These are phyloP conservation scores for Penicillium paradoxum DNA, from an alignment of 495 filamentous ascomycete species.

Conservation along the genomic window DNA sequence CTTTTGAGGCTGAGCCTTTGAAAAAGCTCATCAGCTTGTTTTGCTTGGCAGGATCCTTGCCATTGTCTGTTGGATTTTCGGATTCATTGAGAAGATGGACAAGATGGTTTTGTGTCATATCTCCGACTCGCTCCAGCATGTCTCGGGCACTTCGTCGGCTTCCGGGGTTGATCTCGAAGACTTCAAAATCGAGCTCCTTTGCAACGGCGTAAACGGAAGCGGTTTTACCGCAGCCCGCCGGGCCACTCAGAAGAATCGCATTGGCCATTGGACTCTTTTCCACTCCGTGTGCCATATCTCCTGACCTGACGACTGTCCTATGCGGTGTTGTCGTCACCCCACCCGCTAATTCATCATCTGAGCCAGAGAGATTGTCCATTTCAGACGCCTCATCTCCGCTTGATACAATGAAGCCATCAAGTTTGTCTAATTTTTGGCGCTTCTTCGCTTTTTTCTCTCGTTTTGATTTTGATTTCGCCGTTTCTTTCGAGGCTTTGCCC, in stretches of 20 bases:
- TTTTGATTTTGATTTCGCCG: constrained; percentile 40
- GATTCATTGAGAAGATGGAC: constrained; percentile 52
- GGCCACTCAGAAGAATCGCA: constrained; percentile 81
- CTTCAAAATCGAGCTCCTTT: constrained; percentile 87
- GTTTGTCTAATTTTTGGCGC: constrained; percentile 59
- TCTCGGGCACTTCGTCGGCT: constrained; percentile 83
- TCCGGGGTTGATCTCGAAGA: constrained; percentile 90
- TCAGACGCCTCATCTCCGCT: constrained; percentile 77
- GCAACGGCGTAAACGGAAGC: constrained; percentile 92
- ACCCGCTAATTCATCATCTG: constrained; percentile 50
- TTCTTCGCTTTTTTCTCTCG: constrained; percentile 54
- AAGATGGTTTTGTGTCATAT: constrained; percentile 94
- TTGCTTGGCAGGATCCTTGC: constrained; percentile 58
- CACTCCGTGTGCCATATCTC: constrained; percentile 38
- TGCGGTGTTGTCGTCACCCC: constrained; percentile 38
- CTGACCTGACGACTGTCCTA: constrained; percentile 61
- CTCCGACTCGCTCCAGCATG: constrained; percentile 83
- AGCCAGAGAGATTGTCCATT: constrained; percentile 66
- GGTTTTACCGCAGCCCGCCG: constrained; percentile 87
- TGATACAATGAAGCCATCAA: constrained; percentile 81
- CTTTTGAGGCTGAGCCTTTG: constrained; percentile 41
- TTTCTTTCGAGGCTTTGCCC: constrained; percentile 43
- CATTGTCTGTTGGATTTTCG: constrained; percentile 21
- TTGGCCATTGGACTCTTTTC: constrained; percentile 48
- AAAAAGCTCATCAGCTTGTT: constrained; percentile 81